Evolutionary conservation across 495 filamentous ascomycete species (phyloP).

Genomic region (Amphirosellinia nigrospora): DNA sequence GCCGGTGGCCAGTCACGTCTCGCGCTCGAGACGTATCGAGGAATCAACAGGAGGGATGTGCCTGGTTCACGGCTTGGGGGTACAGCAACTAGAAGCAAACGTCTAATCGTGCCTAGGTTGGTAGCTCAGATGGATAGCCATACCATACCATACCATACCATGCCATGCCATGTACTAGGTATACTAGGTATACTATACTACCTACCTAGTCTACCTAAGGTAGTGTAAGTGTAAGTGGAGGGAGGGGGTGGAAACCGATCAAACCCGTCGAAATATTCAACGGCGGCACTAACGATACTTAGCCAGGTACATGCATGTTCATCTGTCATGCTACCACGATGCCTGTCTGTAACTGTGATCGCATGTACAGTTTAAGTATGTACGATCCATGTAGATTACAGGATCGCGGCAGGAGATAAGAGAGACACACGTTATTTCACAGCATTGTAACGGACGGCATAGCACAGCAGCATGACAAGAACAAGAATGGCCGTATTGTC

Average conservation of each 20-base stretch:
- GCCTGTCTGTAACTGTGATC: constrained; percentile 31
- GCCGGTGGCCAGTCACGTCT: constrained; percentile 42
- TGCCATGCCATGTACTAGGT: too few relatives aligned
- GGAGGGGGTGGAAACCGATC: constrained; percentile 26
- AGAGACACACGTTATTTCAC: constrained; percentile 17
- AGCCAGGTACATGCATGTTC: constrained; percentile 46
- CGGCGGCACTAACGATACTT: constrained; percentile 46
- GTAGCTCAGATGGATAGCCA: constrained; percentile 42
- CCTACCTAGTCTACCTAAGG: too few relatives aligned
- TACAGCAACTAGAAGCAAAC: constrained; percentile 32
- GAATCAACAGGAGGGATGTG: constrained; percentile 44
- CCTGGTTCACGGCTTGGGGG: constrained; percentile 44
- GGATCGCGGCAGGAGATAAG: constrained; percentile 42
- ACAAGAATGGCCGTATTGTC: neutral
- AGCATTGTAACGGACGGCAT: too few relatives aligned
- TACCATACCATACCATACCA: too few relatives aligned
- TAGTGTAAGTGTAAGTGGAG: too few relatives aligned
- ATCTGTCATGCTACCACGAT: constrained; percentile 43
- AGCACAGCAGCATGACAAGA: constrained; percentile 1
- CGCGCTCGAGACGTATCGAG: constrained; percentile 28
- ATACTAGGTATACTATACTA: too few relatives aligned
- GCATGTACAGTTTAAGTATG: constrained; percentile 17
- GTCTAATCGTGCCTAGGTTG: constrained; percentile 48
- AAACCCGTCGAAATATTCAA: constrained; percentile 38
- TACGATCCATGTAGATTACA: constrained; percentile 15